Conservation (phyloP, 2,329 filamentous ascomycete species). For the Colletotrichum neosansevieriae region DNA sequence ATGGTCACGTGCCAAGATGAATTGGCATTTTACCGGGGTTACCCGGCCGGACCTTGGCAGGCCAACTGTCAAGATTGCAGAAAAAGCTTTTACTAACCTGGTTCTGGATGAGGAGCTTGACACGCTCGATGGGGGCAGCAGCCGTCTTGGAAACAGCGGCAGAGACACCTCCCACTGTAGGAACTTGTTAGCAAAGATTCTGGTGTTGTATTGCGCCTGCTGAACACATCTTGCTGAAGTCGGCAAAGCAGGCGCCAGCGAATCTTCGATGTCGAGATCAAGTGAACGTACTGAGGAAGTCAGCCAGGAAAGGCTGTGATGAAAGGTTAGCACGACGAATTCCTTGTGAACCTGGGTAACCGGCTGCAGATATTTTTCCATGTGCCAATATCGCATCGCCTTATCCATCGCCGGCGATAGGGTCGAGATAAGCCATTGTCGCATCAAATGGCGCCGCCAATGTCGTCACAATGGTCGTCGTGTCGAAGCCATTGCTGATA, state of each 20-base stretch:
- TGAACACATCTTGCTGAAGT: not conserved
- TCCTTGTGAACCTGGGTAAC: not conserved
- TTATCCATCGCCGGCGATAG: constrained; percentile 17
- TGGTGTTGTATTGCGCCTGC: not conserved
- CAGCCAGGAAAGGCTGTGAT: constrained; percentile 88
- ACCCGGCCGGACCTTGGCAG: constrained; percentile 20
- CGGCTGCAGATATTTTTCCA: not conserved
- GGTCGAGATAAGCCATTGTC: constrained; percentile 8
- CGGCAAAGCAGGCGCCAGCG: not conserved
- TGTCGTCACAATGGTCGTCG: not conserved
- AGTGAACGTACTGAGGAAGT: constrained; percentile 93
- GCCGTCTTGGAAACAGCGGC: constrained; percentile 99
- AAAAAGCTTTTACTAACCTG: constrained; percentile 76
- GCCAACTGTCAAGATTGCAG: constrained; percentile 15
- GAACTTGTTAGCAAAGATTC: constrained; percentile 43
- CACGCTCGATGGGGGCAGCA: constrained; percentile 99
- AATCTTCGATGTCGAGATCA: not conserved
- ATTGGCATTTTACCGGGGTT: constrained; percentile 11
- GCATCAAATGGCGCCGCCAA: not conserved
- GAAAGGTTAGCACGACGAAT: constrained; percentile 50
- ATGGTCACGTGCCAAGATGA: constrained; percentile 29
- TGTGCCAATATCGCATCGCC: not conserved
- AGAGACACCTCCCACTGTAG: constrained; percentile 97
- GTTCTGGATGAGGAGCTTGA: constrained; percentile 99
- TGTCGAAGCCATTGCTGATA: constrained; percentile 26